Evolutionary conservation across 108 stramenopile genomes (phyloP).

Genomic region (Skeletonema menzelii): DNA sequence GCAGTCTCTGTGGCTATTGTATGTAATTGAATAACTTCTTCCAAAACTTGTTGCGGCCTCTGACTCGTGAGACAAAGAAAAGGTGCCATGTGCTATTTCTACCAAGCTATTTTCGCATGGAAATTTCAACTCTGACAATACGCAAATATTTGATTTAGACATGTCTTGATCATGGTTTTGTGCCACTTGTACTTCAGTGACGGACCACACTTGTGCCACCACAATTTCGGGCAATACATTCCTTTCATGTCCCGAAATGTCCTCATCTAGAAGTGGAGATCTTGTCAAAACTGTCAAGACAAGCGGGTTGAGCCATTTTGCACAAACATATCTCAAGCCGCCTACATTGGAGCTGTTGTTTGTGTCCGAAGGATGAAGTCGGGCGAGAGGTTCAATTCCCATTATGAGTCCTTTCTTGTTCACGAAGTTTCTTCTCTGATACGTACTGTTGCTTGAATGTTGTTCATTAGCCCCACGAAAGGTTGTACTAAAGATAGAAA

Average conservation of each 20-base stretch:
- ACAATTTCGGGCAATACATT: slow-evolving; percentile 10
- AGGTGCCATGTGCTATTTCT: slow-evolving; percentile 25
- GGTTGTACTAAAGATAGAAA: slow-evolving; percentile 16
- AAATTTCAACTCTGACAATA: slow-evolving; percentile 35
- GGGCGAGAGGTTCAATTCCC: not conserved
- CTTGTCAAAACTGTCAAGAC: slow-evolving; percentile 34
- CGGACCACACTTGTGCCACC: slow-evolving; percentile 40
- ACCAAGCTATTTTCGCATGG: slow-evolving; percentile 21
- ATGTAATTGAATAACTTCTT: slow-evolving; percentile 21
- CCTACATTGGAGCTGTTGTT: not conserved
- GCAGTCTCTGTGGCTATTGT: slow-evolving; percentile 30
- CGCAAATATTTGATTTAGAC: slow-evolving; percentile 7
- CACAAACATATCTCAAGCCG: slow-evolving; percentile 21
- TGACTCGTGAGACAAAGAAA: slow-evolving; percentile 9
- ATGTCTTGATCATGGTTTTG: not conserved
- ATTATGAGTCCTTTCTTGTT: not conserved
- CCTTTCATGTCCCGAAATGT: not conserved
- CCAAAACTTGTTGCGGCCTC: slow-evolving; percentile 5
- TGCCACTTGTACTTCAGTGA: slow-evolving; percentile 8
- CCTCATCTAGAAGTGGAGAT: slow-evolving; percentile 24
- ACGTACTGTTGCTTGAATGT: not conserved
- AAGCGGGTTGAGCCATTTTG: slow-evolving; percentile 33
- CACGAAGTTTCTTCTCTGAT: not conserved
- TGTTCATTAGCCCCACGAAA: slow-evolving; percentile 2
- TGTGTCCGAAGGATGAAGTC: slow-evolving; percentile 2